Base-by-base conservation (phyloP, 805 yeast genomes). In the Pichia thaimueangensis region DNA sequence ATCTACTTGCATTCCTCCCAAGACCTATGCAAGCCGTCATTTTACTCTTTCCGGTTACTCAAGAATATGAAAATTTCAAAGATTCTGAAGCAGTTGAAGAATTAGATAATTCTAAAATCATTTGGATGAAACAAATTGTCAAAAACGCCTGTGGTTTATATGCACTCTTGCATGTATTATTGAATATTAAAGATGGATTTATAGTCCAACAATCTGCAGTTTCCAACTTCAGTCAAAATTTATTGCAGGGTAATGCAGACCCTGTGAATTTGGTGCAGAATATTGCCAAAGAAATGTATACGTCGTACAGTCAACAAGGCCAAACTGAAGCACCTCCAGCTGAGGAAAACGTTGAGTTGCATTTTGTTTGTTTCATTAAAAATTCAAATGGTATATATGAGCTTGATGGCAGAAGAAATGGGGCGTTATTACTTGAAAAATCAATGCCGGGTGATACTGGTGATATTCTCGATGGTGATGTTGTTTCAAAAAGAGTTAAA, bases 71-170 rank as follows among this genome's bases (percentile, higher is more conserved):
- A 50, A 45, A 53, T 13, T 68, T 75, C 43, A 65, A 81, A 20
- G 25, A 43, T 25, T 20, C 39, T 2, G 43, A 42, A 28, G 6
- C 32, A 4, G 13, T 23, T 8, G 29, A 25, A 12, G 2, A 30
- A 13, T 6, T 9, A 6, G 17, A 21, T 19, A 33, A 32, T 22
- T 2, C 21, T 1, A 31, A 42, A 20, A 67, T 79, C 13, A 50
- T 71, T n/a, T 93, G 97, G 97, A 77, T 80, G 53, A 78, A 77
- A 51, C 98, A 91, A 56, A 79, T 88, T 1, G 76, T 93, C 15
- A 76, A 75, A 48, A 91, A 91, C 58, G 94, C 95, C 0, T 91
- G 98, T 65, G 98, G 98, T 5, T 72, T 94, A 25, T 86, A 84
- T 62, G 97, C 96, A 0, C 60, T 93, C 35, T 64, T 91, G 19